phyloP scores from a whole-genome alignment of 192 early-diverging fungal genomes.

The Backusella sp. region DNA sequence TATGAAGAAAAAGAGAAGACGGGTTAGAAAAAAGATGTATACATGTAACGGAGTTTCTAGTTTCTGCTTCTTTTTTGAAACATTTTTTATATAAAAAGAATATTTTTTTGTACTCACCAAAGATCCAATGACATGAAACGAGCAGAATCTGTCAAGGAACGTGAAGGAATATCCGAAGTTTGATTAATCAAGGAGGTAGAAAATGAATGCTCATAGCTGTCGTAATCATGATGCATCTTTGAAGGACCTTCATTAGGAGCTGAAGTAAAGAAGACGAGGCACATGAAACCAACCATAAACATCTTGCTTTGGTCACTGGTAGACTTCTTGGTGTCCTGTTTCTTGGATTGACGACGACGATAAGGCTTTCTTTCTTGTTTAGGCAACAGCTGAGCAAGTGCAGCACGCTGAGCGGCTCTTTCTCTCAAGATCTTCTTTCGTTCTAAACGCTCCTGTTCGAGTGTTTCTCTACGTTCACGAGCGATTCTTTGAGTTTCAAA shows the following conservation, averaged over 20 bases:
- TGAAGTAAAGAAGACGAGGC: conserved; percentile 31
- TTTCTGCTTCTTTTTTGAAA: neutral
- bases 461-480: neutral
- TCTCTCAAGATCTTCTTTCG: conserved; percentile 7
- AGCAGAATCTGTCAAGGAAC: neutral
- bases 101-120: conserved; percentile 8
- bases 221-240: neutral
- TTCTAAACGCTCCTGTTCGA: conserved; percentile 6
- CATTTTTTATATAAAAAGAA: neutral
- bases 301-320: conserved; percentile 10
- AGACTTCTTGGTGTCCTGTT: neutral
- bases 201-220: neutral
- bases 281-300: conserved; percentile 52
- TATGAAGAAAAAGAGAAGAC: neutral
- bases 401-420: conserved; percentile 19
- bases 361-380: conserved; percentile 18
- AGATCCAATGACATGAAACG: neutral
- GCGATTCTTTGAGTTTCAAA: conserved; percentile 1
- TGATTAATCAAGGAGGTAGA: neutral
- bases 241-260: neutral
- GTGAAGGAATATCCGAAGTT: neutral
- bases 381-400: conserved; percentile 15
- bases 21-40: neutral
- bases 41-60: neutral
- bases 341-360: conserved; percentile 18